Percentiles rank a stretch among this genome's conserved stretches.
These are phyloP conservation scores for Flagelloscypha sp. DNA, from an alignment of 768 basidiomycete genomes.

Conservation along the genomic window DNA sequence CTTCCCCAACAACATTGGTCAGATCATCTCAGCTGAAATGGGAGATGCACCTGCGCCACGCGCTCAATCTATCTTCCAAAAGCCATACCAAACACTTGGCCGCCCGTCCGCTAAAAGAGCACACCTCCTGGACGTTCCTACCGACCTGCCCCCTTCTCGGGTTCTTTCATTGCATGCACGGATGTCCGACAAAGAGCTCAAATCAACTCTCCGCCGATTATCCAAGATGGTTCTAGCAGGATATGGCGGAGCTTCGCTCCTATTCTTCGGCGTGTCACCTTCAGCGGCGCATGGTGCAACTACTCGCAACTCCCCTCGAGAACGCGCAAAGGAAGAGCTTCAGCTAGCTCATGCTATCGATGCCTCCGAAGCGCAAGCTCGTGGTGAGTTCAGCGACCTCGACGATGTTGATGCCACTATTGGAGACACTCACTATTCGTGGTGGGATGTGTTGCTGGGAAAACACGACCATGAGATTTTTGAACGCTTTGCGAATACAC, in stretches of 20 bases:
- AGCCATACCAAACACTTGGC: constrained; percentile 12
- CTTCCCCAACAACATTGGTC: constrained; percentile 53
- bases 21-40: constrained; percentile 75
- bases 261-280: constrained; percentile 69
- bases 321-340: constrained; percentile 49
- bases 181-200: constrained; percentile 43
- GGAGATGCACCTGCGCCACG: constrained; percentile 43
- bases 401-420: constrained; percentile 11
- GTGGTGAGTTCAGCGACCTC: constrained; percentile 28
- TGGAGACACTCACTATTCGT: constrained; percentile 44
- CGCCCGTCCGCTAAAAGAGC: constrained; percentile 4
- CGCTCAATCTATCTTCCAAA: constrained; percentile 22
- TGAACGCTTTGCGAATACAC: constrained; percentile 43
- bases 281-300: constrained; percentile 18
- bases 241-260: constrained; percentile 72
- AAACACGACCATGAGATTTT: constrained; percentile 81
- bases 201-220: constrained; percentile 63
- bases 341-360: constrained; percentile 59
- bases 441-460: constrained; percentile 79
- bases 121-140: constrained; percentile 12
- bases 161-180: no score
- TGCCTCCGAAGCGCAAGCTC: constrained; percentile 61
- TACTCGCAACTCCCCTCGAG: constrained; percentile 23
- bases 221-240: constrained; percentile 81
- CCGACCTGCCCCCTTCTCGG: constrained; percentile 13